Evolutionary conservation across 202 grass and related monocot genomes (phyloP).

Genomic region (Carex arenaria): DNA sequence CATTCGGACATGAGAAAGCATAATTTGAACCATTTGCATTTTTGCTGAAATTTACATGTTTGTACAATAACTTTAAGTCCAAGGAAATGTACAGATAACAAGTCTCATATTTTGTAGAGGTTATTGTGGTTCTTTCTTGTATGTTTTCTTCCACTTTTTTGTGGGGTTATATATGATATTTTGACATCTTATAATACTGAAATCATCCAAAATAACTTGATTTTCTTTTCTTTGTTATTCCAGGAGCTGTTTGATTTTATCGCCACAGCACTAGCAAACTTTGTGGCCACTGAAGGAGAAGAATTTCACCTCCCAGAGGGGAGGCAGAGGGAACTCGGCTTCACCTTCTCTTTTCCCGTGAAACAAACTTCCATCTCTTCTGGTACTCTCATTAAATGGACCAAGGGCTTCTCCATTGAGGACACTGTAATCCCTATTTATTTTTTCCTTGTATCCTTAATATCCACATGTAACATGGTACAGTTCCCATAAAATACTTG

Average conservation of each 20-base stretch:
- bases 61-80: too few relatives aligned
- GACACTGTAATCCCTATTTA: slow-evolving; percentile 53
- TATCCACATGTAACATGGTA: not conserved
- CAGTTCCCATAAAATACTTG: not conserved
- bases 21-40: too few relatives aligned
- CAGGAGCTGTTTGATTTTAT: slow-evolving; percentile 98
- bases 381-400: slow-evolving; percentile 95
- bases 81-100: not conserved
- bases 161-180: not conserved
- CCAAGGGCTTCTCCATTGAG: slow-evolving; percentile 85
- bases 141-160: not conserved
- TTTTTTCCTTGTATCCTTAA: not conserved
- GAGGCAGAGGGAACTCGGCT: slow-evolving; percentile 83
- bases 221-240: slow-evolving; percentile 1
- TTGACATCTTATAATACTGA: not conserved
- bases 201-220: not conserved
- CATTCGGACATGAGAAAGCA: too few relatives aligned
- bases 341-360: slow-evolving; percentile 98
- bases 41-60: too few relatives aligned
- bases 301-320: slow-evolving; percentile 72
- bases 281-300: slow-evolving; percentile 75
- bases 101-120: not conserved
- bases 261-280: slow-evolving; percentile 62
- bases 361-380: slow-evolving; percentile 83
- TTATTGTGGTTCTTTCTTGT: not conserved